Conservation (phyloP, 257 asterid genomes). For the Craterostigma plantagineum region DNA sequence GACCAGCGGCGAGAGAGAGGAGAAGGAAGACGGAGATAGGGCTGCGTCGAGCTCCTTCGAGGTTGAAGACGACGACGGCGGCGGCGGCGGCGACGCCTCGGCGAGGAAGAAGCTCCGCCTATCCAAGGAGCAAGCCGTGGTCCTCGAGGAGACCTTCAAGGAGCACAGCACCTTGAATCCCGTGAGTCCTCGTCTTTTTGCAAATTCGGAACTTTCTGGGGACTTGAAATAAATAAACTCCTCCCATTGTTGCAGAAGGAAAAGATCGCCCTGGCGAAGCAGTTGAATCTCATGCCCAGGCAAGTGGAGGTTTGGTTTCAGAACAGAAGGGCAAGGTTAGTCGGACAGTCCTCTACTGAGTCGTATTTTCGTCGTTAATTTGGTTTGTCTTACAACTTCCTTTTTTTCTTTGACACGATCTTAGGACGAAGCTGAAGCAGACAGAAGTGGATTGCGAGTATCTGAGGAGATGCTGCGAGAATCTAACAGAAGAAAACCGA, state of each 20-base stretch:
- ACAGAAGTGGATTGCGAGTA: conserved; percentile 93
- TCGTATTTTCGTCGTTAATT: background rate
- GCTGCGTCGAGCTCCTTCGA: no score
- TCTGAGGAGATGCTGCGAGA: conserved; percentile 74
- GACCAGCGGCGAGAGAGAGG: no score
- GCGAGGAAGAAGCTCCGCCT: conserved; percentile 55
- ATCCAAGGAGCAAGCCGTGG: conserved; percentile 46
- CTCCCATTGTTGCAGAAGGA: conserved; percentile 44
- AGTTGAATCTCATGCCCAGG: conserved; percentile 69
- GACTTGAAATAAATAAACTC: background rate
- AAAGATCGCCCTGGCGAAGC: conserved; percentile 69
- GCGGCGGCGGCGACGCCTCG: conserved; percentile 27
- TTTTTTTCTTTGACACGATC: no score
- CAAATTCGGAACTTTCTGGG: no score
- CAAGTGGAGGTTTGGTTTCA: conserved; percentile 99
- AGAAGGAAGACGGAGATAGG: no score
- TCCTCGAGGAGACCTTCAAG: conserved; percentile 59
- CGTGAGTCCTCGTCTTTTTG: conserved; percentile 20
- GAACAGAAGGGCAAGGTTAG: conserved; percentile 91
- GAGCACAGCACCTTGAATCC: conserved; percentile 68
- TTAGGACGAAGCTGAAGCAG: conserved; percentile 96
- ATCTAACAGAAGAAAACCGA: conserved; percentile 70
- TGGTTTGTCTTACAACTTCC: no score
- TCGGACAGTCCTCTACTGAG: no score
- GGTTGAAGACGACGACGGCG: conserved; percentile 9